phyloP scores from a whole-genome alignment of 148 eudicot species.

The Amaranthus palmeri region DNA sequence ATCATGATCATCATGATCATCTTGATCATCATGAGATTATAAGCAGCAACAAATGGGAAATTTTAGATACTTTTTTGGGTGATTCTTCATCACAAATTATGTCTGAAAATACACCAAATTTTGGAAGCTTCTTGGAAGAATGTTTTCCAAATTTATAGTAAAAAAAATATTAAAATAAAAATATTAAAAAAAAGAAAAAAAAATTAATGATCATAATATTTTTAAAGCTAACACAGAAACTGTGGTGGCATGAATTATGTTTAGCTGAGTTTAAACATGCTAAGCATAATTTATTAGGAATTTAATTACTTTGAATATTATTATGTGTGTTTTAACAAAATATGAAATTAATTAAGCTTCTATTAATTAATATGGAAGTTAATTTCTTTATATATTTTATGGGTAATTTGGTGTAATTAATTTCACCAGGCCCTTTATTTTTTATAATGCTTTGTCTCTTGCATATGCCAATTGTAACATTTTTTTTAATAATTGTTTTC shows the following conservation, averaged over 20 bases:
- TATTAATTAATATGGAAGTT: not conserved
- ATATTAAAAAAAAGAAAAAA: not conserved
- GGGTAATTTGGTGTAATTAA: not conserved
- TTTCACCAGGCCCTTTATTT: constrained; percentile 6
- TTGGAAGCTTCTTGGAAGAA: constrained; percentile 35
- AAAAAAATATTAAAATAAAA: not conserved
- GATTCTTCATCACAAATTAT: constrained; percentile 23
- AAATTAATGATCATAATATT: not conserved
- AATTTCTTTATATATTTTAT: not conserved
- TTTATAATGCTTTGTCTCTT: not conserved
- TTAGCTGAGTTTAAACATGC: constrained; percentile 14
- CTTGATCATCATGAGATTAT: constrained; percentile 28
- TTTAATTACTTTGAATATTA: not conserved
- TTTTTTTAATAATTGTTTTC: constrained; percentile 1
- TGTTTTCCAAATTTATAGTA: constrained; percentile 50
- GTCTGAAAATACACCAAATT: constrained; percentile 3
- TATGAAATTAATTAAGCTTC: not conserved
- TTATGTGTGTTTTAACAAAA: not conserved
- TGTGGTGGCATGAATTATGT: constrained; percentile 5
- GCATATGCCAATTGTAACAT: constrained; percentile 10
- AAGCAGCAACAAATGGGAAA: constrained; percentile 37
- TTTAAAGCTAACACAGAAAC: constrained; percentile 5
- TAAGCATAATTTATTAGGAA: not conserved
- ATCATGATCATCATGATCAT: constrained; percentile 32
- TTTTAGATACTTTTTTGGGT: constrained; percentile 37